These are phyloP conservation scores for Penicillium digitatum DNA, from an alignment of 2,329 filamentous ascomycete species.

Conservation along the genomic window DNA sequence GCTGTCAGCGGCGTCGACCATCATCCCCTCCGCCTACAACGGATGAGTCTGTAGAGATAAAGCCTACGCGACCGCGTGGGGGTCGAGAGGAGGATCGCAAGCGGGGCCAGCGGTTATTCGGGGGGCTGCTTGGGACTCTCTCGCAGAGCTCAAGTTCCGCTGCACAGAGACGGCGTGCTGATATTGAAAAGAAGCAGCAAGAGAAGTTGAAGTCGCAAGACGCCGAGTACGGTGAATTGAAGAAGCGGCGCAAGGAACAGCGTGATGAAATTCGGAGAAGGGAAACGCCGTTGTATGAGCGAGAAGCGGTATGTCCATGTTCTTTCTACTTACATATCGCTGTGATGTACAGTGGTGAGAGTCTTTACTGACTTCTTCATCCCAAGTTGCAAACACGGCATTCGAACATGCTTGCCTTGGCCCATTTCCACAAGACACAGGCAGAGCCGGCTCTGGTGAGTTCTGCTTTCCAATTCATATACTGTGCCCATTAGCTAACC, in stretches of 20 bases:
- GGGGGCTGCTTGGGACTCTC: constrained; percentile 71
- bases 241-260: constrained; percentile 62
- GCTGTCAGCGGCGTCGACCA: constrained; percentile 22
- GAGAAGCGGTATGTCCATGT: constrained; percentile 65
- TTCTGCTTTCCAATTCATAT: constrained; percentile 14
- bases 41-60: constrained; percentile 18
- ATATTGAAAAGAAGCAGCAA: constrained; percentile 78
- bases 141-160: constrained; percentile 65
- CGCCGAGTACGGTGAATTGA: constrained; percentile 65
- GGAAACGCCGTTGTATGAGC: constrained; percentile 72
- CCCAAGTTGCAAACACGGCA: constrained; percentile 70
- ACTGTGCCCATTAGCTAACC: constrained; percentile 20
- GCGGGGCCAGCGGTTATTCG: constrained; percentile 80
- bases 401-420: constrained; percentile 64
- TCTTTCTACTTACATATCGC: not conserved
- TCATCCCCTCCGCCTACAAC: constrained; percentile 19
- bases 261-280: constrained; percentile 58
- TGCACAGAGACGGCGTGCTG: constrained; percentile 65
- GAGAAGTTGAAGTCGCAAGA: constrained; percentile 74
- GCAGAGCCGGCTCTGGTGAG: constrained; percentile 70
- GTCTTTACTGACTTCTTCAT: constrained; percentile 20
- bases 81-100: constrained; percentile 71
- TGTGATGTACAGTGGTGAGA: constrained; percentile 3
- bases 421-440: constrained; percentile 69
- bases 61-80: constrained; percentile 25